A percentile compares a stretch with the other conserved stretches of the same genome.
These are phyloP conservation scores for Yamadazyma diospyri DNA, from an alignment of 1,139 yeast species.

Conservation along the genomic window DNA sequence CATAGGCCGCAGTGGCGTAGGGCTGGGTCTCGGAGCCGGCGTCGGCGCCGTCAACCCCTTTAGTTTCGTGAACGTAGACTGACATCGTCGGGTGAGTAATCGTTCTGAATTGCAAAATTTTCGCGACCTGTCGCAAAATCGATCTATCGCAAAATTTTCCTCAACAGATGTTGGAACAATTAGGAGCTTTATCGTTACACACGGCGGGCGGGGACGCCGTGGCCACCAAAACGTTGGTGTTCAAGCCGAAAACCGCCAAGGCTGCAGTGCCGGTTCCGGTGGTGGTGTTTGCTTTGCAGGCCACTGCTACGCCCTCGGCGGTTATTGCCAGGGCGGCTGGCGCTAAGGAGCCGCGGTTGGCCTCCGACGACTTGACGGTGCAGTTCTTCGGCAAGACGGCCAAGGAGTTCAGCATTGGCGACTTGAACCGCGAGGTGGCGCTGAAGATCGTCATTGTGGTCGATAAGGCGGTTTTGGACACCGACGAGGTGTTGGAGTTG, in stretches of 20 bases:
- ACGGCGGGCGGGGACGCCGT: conserved; percentile 38
- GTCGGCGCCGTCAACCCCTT: conserved; percentile 59
- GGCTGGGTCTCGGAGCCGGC: conserved; percentile 67
- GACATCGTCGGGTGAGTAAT: conserved; percentile 19
- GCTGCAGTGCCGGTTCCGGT: conserved; percentile 79
- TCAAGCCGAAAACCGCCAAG: conserved; percentile 90
- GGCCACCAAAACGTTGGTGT: conserved; percentile 71
- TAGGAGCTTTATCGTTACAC: conserved; percentile 55
- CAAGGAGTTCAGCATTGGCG: conserved; percentile 65
- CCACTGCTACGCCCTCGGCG: conserved; percentile 68
- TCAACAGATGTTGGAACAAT: conserved; percentile 56
- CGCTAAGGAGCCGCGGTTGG: conserved; percentile 84
- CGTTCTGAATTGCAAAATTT: not conserved
- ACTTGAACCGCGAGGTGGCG: conserved; percentile 49
- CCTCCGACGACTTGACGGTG: conserved; percentile 72
- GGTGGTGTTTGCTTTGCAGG: conserved; percentile 70
- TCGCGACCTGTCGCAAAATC: conserved; percentile 3
- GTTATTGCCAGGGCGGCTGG: conserved; percentile 63
- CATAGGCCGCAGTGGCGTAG: conserved; percentile 80
- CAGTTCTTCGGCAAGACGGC: conserved; percentile 63
- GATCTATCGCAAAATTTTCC: conserved; percentile 2
- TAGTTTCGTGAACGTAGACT: conserved; percentile 66
- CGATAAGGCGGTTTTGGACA: conserved; percentile 51
- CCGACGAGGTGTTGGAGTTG: conserved; percentile 50
- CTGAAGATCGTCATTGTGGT: conserved; percentile 65